phyloP scores from a whole-genome alignment of 257 asterid genomes.

The Solanum clarkiae region DNA sequence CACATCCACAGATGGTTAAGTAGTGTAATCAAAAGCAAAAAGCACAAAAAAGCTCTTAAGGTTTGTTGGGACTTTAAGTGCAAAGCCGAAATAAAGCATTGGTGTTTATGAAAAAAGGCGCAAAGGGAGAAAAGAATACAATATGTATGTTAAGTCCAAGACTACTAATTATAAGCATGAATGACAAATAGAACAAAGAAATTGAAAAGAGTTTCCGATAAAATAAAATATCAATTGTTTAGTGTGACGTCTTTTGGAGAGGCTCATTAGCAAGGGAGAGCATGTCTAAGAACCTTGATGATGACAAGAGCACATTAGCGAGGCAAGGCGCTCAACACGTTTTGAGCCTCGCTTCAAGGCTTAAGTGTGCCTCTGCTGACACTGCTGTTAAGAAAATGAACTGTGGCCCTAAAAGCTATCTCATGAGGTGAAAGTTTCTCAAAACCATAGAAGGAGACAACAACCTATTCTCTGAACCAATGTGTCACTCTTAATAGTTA shows the following conservation, averaged over 20 bases:
- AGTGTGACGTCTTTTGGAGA: background rate
- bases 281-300: background rate
- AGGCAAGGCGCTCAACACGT: background rate
- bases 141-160: background rate
- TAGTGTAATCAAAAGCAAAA: background rate
- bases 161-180: background rate
- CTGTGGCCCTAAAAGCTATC: background rate
- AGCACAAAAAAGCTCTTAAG: background rate
- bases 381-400: background rate
- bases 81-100: background rate
- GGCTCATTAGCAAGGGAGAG: background rate
- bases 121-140: background rate
- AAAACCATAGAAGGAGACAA: background rate
- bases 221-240: background rate
- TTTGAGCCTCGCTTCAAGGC: background rate
- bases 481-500: background rate
- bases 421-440: background rate
- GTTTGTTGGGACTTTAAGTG: background rate
- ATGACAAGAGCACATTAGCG: background rate
- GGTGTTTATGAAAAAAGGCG: background rate
- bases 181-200: background rate
- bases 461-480: background rate
- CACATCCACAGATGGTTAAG: background rate
- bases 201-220: background rate
- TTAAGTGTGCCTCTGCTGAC: background rate